Evolutionary conservation across 345 rosid genomes (phyloP), one percentile per base, ranked within the genome.

Genomic region (Moricandia arvensis): DNA sequence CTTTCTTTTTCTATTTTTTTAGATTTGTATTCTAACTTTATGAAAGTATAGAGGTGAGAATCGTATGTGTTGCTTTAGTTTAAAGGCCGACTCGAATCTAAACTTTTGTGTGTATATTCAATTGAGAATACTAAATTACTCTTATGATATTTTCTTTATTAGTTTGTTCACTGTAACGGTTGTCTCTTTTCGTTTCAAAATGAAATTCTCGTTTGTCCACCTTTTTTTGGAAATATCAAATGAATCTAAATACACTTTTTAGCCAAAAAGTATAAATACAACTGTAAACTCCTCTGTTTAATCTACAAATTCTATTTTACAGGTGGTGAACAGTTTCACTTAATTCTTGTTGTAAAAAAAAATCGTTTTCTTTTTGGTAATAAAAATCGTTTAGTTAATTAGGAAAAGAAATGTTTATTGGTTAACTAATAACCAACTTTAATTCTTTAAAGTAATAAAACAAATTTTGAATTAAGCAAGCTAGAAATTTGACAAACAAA

Each of bases 131-230:
- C 21, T 8, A 69, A 69, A 57, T 37, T 27, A 29, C 58, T 43
- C 5, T 8, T 41, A 16, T 15, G 27, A 10, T 59, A 4, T 34
- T 63, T 26, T 54, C 4, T 73, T 29, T 35, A 26, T 38, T 21
- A 74, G 4, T 75, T 49, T 47, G 18, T 9, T 27, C 17, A 6
- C 6, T 35, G 58, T 61, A 75, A 68, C 58, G 35, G 63, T 9
- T 75, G 53, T 15, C 0, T 8, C 16, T 55, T 43, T 7, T 29
- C 3, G 57, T 68, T 68, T 27, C 33, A 35, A 75, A 68, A 35
- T 16, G 16, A 61, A 27, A 12, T 68, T 68, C 55, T 60, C 57
- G 68, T 35, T 68, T 75, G 18, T 7, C 6, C 18, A 6, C 6
- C 54, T 4, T 34, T 4, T 24, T 34, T 35, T 53, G 3, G 27